Conservation (phyloP, 2,329 filamentous ascomycete genomes). For the Xylaria polymorpha region DNA sequence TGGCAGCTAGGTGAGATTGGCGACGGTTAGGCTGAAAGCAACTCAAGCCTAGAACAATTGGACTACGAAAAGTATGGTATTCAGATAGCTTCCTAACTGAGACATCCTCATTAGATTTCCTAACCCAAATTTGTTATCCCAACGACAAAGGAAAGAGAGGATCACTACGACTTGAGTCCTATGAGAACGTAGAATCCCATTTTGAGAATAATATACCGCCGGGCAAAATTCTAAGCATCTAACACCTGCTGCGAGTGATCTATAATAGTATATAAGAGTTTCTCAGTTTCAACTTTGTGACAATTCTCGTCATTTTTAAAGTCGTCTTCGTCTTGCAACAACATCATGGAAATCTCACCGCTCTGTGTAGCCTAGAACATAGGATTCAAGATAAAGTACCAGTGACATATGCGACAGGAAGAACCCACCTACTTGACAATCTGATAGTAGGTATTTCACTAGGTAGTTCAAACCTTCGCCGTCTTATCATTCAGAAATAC, state of each 20-base stretch:
- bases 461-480: background rate
- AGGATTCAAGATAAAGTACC: background rate
- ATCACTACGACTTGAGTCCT: too few relatives aligned
- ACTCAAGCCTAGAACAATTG: too few relatives aligned
- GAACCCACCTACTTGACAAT: background rate
- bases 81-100: background rate
- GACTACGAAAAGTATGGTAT: too few relatives aligned
- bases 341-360: background rate
- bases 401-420: background rate
- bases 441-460: too few relatives aligned
- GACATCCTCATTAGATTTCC: background rate
- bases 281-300: background rate
- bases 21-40: background rate
- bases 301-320: background rate
- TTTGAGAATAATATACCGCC: too few relatives aligned
- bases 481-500: background rate
- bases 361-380: background rate
- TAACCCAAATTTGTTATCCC: background rate
- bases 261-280: too few relatives aligned
- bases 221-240: too few relatives aligned
- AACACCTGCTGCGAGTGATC: too few relatives aligned
- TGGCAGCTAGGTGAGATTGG: background rate
- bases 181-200: background rate
- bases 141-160: too few relatives aligned
- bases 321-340: background rate